Conservation (phyloP, 106 monocot genomes). For the Xerophyta viscosa region DNA sequence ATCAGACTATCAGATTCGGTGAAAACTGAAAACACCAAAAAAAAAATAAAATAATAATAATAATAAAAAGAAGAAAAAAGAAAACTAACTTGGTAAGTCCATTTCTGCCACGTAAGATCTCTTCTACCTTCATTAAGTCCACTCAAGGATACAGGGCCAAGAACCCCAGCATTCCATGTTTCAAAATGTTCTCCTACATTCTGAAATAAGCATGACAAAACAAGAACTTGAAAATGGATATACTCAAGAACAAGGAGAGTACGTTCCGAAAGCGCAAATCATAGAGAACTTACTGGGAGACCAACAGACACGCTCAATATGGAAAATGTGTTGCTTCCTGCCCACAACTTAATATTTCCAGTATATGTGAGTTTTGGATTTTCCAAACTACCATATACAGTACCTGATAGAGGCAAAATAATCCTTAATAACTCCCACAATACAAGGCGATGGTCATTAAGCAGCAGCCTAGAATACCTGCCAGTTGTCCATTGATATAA, state of each 20-base stretch:
- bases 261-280: background rate
- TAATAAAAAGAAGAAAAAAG: no score
- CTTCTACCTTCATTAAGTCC: slow-evolving; percentile 86
- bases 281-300: slow-evolving; percentile 52
- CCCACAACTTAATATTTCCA: slow-evolving; percentile 63
- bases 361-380: slow-evolving; percentile 76
- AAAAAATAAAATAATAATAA: no score
- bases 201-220: slow-evolving; percentile 14
- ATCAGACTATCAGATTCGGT: background rate
- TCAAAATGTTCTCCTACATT: slow-evolving; percentile 90
- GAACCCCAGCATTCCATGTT: slow-evolving; percentile 90
- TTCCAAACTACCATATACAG: slow-evolving; percentile 75
- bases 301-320: slow-evolving; percentile 83
- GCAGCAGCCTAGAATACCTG: slow-evolving; percentile 16
- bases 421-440: background rate
- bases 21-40: background rate
- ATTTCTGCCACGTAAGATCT: slow-evolving; percentile 88
- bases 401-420: slow-evolving; percentile 51
- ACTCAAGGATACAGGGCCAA: slow-evolving; percentile 79
- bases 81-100: slow-evolving; percentile 68
- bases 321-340: slow-evolving; percentile 88
- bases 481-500: slow-evolving; percentile 51
- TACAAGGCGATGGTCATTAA: background rate
- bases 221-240: background rate
- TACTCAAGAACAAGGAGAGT: background rate